Conservation (phyloP, 2,329 filamentous ascomycete species). For the Xylaria sp. region DNA sequence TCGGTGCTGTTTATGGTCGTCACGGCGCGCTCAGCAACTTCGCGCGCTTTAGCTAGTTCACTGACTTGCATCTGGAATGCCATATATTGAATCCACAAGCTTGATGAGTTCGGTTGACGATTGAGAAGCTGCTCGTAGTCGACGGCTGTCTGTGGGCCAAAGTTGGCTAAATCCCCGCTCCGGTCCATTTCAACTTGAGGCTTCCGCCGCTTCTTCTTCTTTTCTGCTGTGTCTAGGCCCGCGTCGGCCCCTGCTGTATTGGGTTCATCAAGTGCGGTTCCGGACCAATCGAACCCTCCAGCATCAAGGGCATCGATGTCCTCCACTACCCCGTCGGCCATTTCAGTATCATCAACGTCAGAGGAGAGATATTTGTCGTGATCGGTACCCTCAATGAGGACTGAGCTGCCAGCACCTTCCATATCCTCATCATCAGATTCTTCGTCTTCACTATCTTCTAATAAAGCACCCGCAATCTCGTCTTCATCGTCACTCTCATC, state of each 20-base stretch:
- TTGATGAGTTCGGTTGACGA: conserved; percentile 90
- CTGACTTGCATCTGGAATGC: conserved; percentile 95
- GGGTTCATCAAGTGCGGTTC: conserved; percentile 69
- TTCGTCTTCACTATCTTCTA: conserved; percentile 52
- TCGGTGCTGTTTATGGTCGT: conserved; percentile 91
- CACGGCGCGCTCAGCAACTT: conserved; percentile 89
- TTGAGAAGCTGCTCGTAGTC: conserved; percentile 95
- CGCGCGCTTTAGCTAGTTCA: conserved; percentile 86
- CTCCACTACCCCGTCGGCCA: conserved; percentile 53
- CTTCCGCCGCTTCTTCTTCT: conserved; percentile 80
- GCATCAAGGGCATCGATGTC: conserved; percentile 69
- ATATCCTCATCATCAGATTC: conserved; percentile 56
- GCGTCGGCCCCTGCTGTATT: conserved; percentile 62
- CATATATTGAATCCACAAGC: conserved; percentile 97
- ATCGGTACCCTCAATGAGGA: conserved; percentile 60
- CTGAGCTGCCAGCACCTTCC: conserved; percentile 56
- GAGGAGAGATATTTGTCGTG: conserved; percentile 54
- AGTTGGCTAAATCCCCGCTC: conserved; percentile 89
- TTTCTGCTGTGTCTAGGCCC: conserved; percentile 50
- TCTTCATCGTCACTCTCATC: conserved; percentile 53
- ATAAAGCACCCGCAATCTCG: conserved; percentile 58
- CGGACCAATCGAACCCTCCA: conserved; percentile 89
- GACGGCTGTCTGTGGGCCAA: conserved; percentile 87
- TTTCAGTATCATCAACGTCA: conserved; percentile 57
- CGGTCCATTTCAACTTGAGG: conserved; percentile 84